phyloP scores from a whole-genome alignment of 352 stramenopile species.

The Globisporangium middletonii region DNA sequence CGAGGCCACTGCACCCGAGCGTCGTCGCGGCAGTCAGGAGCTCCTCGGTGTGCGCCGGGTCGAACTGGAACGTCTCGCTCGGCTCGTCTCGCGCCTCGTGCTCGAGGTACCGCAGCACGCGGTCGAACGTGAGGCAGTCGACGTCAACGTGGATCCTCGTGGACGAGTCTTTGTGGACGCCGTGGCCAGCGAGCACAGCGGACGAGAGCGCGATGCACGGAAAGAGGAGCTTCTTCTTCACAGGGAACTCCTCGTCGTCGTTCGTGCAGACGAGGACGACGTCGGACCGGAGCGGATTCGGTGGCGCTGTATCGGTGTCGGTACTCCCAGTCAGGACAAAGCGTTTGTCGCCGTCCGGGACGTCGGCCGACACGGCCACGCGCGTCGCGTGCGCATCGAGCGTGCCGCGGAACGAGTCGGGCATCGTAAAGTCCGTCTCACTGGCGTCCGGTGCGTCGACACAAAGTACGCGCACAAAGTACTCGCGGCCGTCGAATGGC shows the following conservation, averaged over 20 bases:
- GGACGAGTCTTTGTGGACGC: slow-evolving; percentile 66
- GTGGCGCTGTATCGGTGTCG: slow-evolving; percentile 1
- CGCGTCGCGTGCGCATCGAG: slow-evolving; percentile 50
- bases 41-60: slow-evolving; percentile 69
- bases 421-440: slow-evolving; percentile 84
- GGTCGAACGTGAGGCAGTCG: slow-evolving; percentile 87
- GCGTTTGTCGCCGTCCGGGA: slow-evolving; percentile 13
- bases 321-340: slow-evolving; percentile 26
- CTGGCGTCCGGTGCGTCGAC: slow-evolving; percentile 62
- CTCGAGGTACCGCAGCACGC: slow-evolving; percentile 84
- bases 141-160: slow-evolving; percentile 64
- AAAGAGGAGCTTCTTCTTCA: slow-evolving; percentile 86
- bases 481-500: slow-evolving; percentile 39
- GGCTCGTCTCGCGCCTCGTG: slow-evolving; percentile 66
- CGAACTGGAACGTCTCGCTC: slow-evolving; percentile 66
- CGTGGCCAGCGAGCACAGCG: slow-evolving; percentile 65
- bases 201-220: slow-evolving; percentile 86
- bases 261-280: slow-evolving; percentile 75
- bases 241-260: slow-evolving; percentile 86
- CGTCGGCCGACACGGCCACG: slow-evolving; percentile 58
- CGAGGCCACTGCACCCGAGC: slow-evolving; percentile 61
- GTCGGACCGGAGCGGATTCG: slow-evolving; percentile 40
- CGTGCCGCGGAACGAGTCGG: slow-evolving; percentile 64
- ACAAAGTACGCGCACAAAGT: slow-evolving; percentile 68
- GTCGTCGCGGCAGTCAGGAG: slow-evolving; percentile 61